These are phyloP conservation scores for Phascolomyces articulosus DNA, from an alignment of 371 early-diverging fungal genomes.

Conservation along the genomic window DNA sequence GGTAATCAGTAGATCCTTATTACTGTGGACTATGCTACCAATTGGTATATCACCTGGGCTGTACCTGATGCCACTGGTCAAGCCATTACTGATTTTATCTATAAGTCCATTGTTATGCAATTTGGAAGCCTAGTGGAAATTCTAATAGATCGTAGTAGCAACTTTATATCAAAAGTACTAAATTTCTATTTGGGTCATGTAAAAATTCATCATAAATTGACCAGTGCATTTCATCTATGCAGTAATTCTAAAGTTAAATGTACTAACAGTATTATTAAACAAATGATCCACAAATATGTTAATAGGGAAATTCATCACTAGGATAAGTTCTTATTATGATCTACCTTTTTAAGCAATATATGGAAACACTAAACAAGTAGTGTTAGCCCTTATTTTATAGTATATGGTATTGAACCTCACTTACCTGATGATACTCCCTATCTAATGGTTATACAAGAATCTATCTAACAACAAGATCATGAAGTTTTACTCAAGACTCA, in stretches of 20 bases:
- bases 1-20: constrained; percentile 25
- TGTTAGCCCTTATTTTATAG: constrained; percentile 17
- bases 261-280: constrained; percentile 15
- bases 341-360: constrained; percentile 14
- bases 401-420: constrained; percentile 18
- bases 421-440: constrained; percentile 14
- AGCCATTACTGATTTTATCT: constrained; percentile 17
- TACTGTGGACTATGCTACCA: constrained; percentile 44
- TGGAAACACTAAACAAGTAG: constrained; percentile 10
- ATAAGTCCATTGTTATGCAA: constrained; percentile 31
- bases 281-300: constrained; percentile 17
- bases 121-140: constrained; percentile 34
- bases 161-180: constrained; percentile 17
- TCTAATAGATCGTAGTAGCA: constrained; percentile 23
- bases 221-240: no score
- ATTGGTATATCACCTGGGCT: constrained; percentile 40
- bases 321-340: constrained; percentile 14
- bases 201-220: constrained; percentile 20
- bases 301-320: background rate
- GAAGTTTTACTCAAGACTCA: background rate
- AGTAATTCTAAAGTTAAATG: constrained; percentile 27
- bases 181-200: background rate
- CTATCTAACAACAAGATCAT: background rate
- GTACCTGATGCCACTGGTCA: constrained; percentile 31
- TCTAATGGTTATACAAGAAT: background rate